Base-by-base conservation (phyloP, 2,329 filamentous ascomycete species). In the Fusarium praegraminearum region DNA sequence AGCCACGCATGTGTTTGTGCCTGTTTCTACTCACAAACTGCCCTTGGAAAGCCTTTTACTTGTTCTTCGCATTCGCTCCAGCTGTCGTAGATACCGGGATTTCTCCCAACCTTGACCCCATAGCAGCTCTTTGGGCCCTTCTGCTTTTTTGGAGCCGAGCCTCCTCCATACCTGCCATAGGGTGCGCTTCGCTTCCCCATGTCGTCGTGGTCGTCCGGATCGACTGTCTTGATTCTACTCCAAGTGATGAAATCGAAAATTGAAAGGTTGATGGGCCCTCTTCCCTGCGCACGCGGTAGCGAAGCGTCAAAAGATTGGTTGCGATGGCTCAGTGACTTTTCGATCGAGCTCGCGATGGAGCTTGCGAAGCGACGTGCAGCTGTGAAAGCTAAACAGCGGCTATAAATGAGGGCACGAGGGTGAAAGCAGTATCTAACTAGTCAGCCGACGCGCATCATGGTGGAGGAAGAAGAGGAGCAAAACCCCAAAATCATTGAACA, bases 11-110 rank as follows among this genome's bases (percentile, higher is more conserved):
- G 18, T 51, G n/a, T n/a, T 12, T 36, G 24, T 35, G 60, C 15
- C 26, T 10, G n/a, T 22, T 32, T 51, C 26, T 57, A 87, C 90
- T 79, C 82, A 93, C 91, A 93, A 36, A 86, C 80, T 60, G 91
- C 91, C 22, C 90, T 90, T 74, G 80, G 83, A 77, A 86, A 90
- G 3, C 89, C 88, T 1, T 84, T 82, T 38, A 85, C 90, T 75
- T 90, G 87, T 60, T 82, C 79, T 76, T 88, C 83, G 73, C 89
- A 91, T 53, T 90, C 86, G n/a, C 82, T 74, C 83, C 88, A 91
- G 4, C 80, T 85, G 59, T 82, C 77, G 76, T 90, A 91, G n/a
- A 91, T 85, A 10, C 89, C 89, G 0, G 88, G 87, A 15, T 76
- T 79, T 65, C 83, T 81, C 18, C 89, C 89, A 40, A 80, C 82